Base-by-base conservation (phyloP, 768 basidiomycete species). In the Podaxis mareebaensis region DNA sequence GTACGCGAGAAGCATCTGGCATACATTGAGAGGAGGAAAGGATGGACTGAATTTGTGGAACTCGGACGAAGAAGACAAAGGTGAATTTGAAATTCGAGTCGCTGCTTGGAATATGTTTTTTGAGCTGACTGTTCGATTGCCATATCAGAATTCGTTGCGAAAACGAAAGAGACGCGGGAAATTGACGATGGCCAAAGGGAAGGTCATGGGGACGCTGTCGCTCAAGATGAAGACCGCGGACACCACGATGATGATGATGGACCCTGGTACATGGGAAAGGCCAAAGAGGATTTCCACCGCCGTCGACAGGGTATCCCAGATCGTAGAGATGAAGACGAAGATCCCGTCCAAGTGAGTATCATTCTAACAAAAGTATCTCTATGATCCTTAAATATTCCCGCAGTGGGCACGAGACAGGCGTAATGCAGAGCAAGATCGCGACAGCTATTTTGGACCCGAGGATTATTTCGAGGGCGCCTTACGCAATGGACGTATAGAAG, bases 231-330 rank as follows among this genome's bases (percentile, higher is more conserved):
- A 53, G 79, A 75, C 6, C 72, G 66, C 20, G 60, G 68, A 28
- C 72, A 73, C 55, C 58, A 65, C 24, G 83, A 84, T 56, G 82
- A 85, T 15, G 90, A 89, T 53, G 89, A 87, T 12, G 86, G 84
- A 4, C 80, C 85, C 5, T 94, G 92, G 93, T 93, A 94, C 69
- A 74, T 92, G 46, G 92, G 92, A 7, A 92, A 89, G 68, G 91
- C 92, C 4, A 84, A 83, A 65, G 92, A 93, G 61, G 90, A 94
- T 59, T 91, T 91, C 70, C 84, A 83, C 66, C 80, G 80, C 64
- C 84, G 87, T 24, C 77, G 79, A 64, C 79, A 82, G 57, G 69
- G 69, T n/a, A 67, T 64, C 26, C 65, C 74, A 63, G 63, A 68
- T 54, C 72, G 67, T 53, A 76, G 77, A 44, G 75, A 69, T 26